phyloP scores from a whole-genome alignment of 2,329 filamentous ascomycete species.

The Aspergillus pseudotamarii region DNA sequence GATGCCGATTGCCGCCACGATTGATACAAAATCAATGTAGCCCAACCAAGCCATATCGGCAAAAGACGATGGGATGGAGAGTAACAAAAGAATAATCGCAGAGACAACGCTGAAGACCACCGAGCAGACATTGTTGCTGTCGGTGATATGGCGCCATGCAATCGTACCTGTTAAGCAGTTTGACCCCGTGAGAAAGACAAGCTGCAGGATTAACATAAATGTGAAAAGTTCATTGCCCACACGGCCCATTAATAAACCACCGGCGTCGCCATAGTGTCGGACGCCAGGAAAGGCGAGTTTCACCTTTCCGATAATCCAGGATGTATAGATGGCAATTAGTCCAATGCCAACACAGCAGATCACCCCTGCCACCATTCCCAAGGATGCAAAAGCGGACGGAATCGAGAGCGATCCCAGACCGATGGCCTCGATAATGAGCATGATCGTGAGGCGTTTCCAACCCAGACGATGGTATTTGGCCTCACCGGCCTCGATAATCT shows the following conservation, averaged over 20 bases:
- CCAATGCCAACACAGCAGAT: conserved; percentile 43
- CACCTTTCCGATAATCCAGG: conserved; percentile 43
- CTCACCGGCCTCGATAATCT: background rate
- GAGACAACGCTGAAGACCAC: background rate
- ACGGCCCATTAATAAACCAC: conserved; percentile 44
- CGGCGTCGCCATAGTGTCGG: conserved; percentile 47
- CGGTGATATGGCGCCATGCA: conserved; percentile 45
- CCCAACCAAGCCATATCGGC: background rate
- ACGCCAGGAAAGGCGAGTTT: conserved; percentile 39
- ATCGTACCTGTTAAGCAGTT: conserved; percentile 51
- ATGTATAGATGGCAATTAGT: conserved; percentile 43
- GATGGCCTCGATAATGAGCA: conserved; percentile 53
- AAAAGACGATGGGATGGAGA: background rate
- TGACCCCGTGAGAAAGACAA: conserved; percentile 46
- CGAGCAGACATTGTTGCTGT: conserved; percentile 33
- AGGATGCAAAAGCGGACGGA: conserved; percentile 46
- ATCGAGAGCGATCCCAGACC: conserved; percentile 50
- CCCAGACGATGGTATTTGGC: conserved; percentile 35
- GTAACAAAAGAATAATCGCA: background rate
- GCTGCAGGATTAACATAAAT: conserved; percentile 45
- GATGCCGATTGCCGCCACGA: background rate
- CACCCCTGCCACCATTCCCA: conserved; percentile 49
- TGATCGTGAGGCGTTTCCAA: conserved; percentile 53
- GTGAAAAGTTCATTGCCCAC: conserved; percentile 46
- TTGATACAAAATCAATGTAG: background rate